Evolutionary conservation across 208 protist genomes (phyloP).

Genomic region (Trypanosoma congolense): DNA sequence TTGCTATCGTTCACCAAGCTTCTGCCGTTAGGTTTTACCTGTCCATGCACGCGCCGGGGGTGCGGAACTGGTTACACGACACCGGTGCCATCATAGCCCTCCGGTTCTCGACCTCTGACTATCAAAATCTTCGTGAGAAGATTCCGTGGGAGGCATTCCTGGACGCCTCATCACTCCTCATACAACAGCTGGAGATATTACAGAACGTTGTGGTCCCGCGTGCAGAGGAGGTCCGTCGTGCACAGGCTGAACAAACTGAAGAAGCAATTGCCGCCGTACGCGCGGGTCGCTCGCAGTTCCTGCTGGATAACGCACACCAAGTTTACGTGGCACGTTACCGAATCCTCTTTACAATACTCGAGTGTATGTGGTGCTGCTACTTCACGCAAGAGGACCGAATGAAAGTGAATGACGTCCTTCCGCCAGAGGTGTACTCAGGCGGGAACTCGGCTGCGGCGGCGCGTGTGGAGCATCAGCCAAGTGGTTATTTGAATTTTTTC

Average conservation of each 20-base stretch:
- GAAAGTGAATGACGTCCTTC: slow-evolving; percentile 20
- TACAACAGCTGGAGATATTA: slow-evolving; percentile 26
- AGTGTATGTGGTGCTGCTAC: slow-evolving; percentile 58
- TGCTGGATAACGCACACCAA: slow-evolving; percentile 65
- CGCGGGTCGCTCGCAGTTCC: slow-evolving; percentile 38
- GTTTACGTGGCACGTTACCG: slow-evolving; percentile 48
- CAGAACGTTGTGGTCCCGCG: slow-evolving; percentile 11
- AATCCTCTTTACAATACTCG: slow-evolving; percentile 35
- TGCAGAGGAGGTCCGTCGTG: slow-evolving; percentile 15
- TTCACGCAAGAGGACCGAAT: slow-evolving; percentile 23
- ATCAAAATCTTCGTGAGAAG: slow-evolving; percentile 7
- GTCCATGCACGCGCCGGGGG: slow-evolving; percentile 3
- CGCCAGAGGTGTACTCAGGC: slow-evolving; percentile 31
- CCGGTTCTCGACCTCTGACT: not conserved
- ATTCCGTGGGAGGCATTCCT: slow-evolving; percentile 38
- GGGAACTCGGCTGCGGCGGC: slow-evolving; percentile 1
- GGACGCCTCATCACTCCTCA: slow-evolving; percentile 37
- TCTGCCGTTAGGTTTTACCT: slow-evolving; percentile 20
- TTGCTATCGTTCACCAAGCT: slow-evolving; percentile 45
- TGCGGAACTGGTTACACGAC: slow-evolving; percentile 1
- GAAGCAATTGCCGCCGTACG: slow-evolving; percentile 18
- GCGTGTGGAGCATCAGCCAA: not conserved
- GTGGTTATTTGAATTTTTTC: slow-evolving; percentile 26
- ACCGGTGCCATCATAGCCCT: not conserved
- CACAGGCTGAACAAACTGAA: slow-evolving; percentile 2